These are phyloP conservation scores for Monosporascus sp. DNA, from an alignment of 2,329 filamentous ascomycete species.

Conservation along the genomic window DNA sequence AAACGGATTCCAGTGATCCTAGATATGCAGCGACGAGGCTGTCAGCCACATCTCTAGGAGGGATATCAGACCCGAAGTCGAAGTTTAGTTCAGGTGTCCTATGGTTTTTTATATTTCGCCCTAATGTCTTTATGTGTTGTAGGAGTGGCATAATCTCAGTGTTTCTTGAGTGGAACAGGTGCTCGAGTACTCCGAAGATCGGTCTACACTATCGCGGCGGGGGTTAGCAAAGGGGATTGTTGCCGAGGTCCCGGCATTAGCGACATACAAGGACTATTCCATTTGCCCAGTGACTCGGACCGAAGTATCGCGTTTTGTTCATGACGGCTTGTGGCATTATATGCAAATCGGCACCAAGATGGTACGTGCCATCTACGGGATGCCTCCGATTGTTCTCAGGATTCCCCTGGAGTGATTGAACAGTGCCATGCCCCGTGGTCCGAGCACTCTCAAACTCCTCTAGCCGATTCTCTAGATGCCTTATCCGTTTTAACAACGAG, in stretches of 20 bases:
- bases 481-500: background rate
- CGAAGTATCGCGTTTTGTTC: conserved; percentile 41
- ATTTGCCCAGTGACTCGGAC: conserved; percentile 48
- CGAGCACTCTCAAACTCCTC: background rate
- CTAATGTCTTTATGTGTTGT: conserved; percentile 36
- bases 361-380: conserved; percentile 6
- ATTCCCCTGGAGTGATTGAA: background rate
- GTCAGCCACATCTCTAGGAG: conserved; percentile 38
- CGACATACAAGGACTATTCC: conserved; percentile 34
- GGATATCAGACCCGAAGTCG: conserved; percentile 35
- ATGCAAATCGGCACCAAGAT: conserved; percentile 17
- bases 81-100: conserved; percentile 31
- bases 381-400: conserved; percentile 2
- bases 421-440: background rate
- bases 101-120: conserved; percentile 35
- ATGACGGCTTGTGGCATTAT: conserved; percentile 25
- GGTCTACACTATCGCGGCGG: conserved; percentile 12
- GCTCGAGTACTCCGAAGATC: conserved; percentile 20
- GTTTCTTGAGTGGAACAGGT: conserved; percentile 16
- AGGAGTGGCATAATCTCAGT: conserved; percentile 29
- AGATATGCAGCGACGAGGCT: conserved; percentile 49
- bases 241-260: background rate
- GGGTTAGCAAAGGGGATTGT: conserved; percentile 1
- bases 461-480: background rate
- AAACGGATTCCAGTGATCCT: conserved; percentile 49